phyloP scores from a whole-genome alignment of 73 alveolate species.

The Paraurostyla sp. region DNA sequence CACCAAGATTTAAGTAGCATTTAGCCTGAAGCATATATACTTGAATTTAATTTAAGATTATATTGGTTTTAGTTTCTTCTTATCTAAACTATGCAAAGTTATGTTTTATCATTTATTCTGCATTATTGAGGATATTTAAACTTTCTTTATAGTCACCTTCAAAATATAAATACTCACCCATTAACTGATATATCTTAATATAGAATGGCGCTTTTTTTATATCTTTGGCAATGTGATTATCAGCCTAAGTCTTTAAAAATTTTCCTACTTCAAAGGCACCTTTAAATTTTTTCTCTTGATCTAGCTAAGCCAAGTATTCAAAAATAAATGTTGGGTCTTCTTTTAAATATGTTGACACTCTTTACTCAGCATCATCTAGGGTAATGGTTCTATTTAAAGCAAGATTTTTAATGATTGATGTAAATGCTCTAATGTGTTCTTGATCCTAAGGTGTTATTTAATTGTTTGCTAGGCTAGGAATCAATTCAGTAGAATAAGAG shows the following conservation, averaged over 20 bases:
- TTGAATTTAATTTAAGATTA: not conserved
- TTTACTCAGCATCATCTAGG: not conserved
- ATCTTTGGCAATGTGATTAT: not conserved
- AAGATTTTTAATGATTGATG: not conserved
- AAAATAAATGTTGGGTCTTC: not conserved
- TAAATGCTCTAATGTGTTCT: not conserved
- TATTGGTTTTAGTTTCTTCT: not conserved
- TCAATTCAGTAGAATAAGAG: constrained; percentile 19
- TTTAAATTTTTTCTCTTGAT: not conserved
- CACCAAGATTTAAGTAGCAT: not conserved
- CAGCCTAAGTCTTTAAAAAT: not conserved
- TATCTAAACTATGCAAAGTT: not conserved
- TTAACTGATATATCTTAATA: not conserved
- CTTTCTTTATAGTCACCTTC: constrained; percentile 27
- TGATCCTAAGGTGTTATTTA: not conserved
- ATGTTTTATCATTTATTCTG: not conserved
- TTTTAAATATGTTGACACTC: not conserved
- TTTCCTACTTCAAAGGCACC: constrained; percentile 50
- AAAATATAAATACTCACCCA: constrained; percentile 34
- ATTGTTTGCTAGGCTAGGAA: not conserved
- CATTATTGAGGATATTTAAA: not conserved
- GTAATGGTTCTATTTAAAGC: not conserved
- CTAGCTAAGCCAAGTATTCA: not conserved
- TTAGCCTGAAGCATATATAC: not conserved
- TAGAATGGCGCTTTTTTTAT: not conserved